Percentiles rank a stretch among this genome's conserved stretches.
These are phyloP conservation scores for Geranium incanum DNA, from an alignment of 441 rosid species.

Conservation along the genomic window DNA sequence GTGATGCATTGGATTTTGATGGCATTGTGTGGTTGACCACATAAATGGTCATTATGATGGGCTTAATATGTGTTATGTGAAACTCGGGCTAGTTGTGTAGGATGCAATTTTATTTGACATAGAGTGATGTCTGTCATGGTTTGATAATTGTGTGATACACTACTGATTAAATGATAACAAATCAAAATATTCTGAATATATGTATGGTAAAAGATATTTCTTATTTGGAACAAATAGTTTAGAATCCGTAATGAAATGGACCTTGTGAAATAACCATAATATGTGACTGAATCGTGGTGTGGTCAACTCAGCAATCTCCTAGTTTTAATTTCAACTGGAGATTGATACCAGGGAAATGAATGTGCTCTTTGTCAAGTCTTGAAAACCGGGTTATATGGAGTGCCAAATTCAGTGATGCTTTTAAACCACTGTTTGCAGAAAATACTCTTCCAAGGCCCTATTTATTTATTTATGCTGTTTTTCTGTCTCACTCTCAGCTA, in stretches of 20 bases:
- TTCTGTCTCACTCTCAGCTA: background rate
- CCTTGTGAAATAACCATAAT: background rate
- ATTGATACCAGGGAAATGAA: background rate
- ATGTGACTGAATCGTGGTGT: background rate
- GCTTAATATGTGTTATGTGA: background rate
- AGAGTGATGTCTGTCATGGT: background rate
- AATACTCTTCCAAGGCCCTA: background rate
- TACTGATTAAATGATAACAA: background rate
- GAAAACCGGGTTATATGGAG: background rate
- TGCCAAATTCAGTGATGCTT: background rate
- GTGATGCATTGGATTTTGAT: slow-evolving; percentile 4
- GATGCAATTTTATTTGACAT: background rate
- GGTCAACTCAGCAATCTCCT: background rate
- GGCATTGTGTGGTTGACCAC: background rate
- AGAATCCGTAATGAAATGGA: background rate
- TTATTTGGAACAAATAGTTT: background rate
- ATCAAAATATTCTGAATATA: background rate
- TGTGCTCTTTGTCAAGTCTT: slow-evolving; percentile 3
- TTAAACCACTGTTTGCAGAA: background rate
- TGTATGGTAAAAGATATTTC: background rate
- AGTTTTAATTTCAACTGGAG: background rate
- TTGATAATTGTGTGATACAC: background rate
- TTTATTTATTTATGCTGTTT: background rate
- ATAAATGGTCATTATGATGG: background rate
- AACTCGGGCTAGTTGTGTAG: background rate